Base-by-base conservation (phyloP, 1,284 basidiomycete genomes). In the Rhodotorula sp. region DNA sequence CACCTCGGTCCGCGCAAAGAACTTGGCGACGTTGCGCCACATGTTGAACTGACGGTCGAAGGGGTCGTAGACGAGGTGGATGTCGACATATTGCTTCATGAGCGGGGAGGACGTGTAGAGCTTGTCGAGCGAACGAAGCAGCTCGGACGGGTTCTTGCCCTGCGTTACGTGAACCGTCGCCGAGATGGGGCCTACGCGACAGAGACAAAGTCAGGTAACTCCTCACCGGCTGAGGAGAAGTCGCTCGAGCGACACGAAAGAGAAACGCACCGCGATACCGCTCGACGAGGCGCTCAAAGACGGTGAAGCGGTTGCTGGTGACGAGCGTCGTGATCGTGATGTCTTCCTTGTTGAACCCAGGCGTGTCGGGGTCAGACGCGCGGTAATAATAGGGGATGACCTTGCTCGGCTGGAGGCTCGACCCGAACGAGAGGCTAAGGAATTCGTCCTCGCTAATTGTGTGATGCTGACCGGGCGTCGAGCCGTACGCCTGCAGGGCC, bases 281-380 rank as follows among this genome's bases (percentile, higher is more conserved):
- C 79, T 88, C 86, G 13, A 89, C 89, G 22, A 93, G 84, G 64
- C 87, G 85, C 25, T 84, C 83, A 77, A 93, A 87, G 32, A 90
- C 89, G 57, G 87, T 84, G 80, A 92, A 89, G 25, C 91, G 85
- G 77, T 91, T 90, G 79, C 86, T 87, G 2, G 92, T 93, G 41
- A 93, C 88, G 41, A 92, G 84, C 2, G 91, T 93, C 2, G 91
- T 90, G 67, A 94, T 87, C 1, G 91, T 92, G 59, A 93, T 87
- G 74, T 92, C 91, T 56, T 89, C 85, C 55, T 77, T 72, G 55
- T 75, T 73, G 60, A 78, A 78, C 3, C 65, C 73, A 21, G 80
- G 72, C 44, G 87, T 84, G 83, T 84, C 54, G 82, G 4, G 81
- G 80, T 53, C 76, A 9, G 67, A 63, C 19, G 89, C 89, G 66